Base-by-base conservation (phyloP, 805 yeast species). In the Kuraishia molischiana region DNA sequence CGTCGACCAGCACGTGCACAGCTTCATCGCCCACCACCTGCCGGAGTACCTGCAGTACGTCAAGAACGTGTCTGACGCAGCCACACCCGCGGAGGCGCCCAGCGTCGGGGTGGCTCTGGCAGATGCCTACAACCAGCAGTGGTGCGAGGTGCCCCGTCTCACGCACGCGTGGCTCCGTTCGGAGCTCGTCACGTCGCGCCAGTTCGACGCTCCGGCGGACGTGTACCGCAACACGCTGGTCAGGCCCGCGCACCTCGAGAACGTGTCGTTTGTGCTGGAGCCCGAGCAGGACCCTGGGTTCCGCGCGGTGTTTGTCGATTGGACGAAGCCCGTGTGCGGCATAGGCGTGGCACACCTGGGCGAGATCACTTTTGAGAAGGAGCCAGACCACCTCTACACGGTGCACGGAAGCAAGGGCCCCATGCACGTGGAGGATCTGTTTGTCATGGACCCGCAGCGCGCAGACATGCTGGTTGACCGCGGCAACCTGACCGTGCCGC, bases 401-500 rank as follows among this genome's bases (percentile, higher is more conserved):
- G n/a, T n/a, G n/a, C n/a, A n/a, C n/a, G n/a, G n/a, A n/a, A n/a
- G n/a, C n/a, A n/a, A n/a, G n/a, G n/a, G n/a, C n/a, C n/a, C n/a
- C n/a, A n/a, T n/a, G n/a, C n/a, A n/a, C n/a, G n/a, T 19, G 21
- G 19, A 15, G n/a, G 5, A 33, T 28, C 11, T 26, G 35, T 4
- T 33, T 21, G 17, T 15, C 19, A 26, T 33, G 35, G 35, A 20
- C 13, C 19, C 24, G 17, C 19, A 14, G 22, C 4, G 36, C n/a
- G 24, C 19, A 13, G 11, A 8, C 33, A 13, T 15, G 15, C 19
- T 24, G 8, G 18, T 5, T 11, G 28, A 14, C 13, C 26, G 11
- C 17, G 26, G 64, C 38, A 54, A 58, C 2, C 34, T 56, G 10
- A 32, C 38, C 1, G 36, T 59, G 2, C 58, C 57, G n/a, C 54